Conservation (phyloP, 179 eudicot genomes). For the Vitellaria paradoxa region DNA sequence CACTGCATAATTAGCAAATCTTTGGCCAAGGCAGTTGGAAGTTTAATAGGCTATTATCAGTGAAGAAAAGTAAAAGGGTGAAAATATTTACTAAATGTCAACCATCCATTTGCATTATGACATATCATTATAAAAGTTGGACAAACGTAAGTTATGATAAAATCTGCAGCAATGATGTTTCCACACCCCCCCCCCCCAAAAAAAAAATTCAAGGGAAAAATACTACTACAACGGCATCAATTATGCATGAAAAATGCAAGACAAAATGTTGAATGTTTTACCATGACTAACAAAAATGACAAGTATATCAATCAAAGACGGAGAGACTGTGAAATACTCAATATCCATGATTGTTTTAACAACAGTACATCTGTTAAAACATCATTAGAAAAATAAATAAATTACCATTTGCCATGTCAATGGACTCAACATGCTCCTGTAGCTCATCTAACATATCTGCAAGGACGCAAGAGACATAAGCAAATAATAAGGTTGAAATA, state of each 20-base stretch:
- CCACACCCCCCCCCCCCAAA: too few species aligned
- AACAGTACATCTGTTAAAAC: neutral
- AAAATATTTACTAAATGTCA: neutral
- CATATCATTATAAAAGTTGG: neutral
- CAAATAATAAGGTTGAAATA: neutral
- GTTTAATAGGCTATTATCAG: neutral
- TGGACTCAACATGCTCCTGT: constrained; percentile 97
- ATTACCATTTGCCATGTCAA: constrained; percentile 97
- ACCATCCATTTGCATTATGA: neutral
- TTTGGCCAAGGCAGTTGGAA: neutral
- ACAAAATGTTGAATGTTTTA: neutral
- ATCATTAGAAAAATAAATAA: neutral
- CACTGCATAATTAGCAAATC: too few species aligned
- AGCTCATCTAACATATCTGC: constrained; percentile 90
- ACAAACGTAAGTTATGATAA: neutral
- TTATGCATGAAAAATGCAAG: neutral
- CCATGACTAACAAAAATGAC: neutral
- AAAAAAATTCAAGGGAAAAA: too few species aligned
- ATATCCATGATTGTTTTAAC: neutral
- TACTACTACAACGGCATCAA: neutral
- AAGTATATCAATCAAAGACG: neutral
- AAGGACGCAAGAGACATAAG: constrained; percentile 5
- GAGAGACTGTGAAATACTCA: neutral
- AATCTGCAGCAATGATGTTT: neutral
- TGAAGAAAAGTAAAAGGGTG: neutral